phyloP scores from a whole-genome alignment of 2,329 filamentous ascomycete genomes.

The Fusarium mangiferae region DNA sequence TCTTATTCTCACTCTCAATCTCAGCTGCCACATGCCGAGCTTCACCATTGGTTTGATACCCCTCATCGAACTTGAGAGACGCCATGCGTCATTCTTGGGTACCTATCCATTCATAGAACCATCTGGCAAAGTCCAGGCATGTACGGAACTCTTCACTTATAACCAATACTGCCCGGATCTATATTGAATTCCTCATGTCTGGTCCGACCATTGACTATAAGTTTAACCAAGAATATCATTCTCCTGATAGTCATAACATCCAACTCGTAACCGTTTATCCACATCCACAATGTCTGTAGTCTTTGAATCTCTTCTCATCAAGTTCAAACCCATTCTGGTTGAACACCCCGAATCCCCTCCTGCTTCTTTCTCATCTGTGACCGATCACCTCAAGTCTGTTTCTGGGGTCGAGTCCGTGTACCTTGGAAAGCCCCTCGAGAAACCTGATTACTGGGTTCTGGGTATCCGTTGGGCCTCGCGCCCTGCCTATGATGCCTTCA shows the following conservation, averaged over 20 bases:
- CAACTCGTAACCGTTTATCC: not conserved
- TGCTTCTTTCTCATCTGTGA: slow-evolving; percentile 42
- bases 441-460: slow-evolving; percentile 47
- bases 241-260: not conserved
- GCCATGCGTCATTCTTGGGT: slow-evolving; percentile 16
- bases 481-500: slow-evolving; percentile 52
- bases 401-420: slow-evolving; percentile 49
- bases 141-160: not conserved
- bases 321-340: slow-evolving; percentile 46
- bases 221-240: not conserved
- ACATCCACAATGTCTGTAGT: slow-evolving; percentile 39
- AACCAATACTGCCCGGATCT: not conserved
- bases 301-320: slow-evolving; percentile 48
- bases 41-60: slow-evolving; percentile 26
- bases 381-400: slow-evolving; percentile 44
- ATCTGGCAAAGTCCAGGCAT: slow-evolving; percentile 10
- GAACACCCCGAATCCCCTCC: slow-evolving; percentile 41
- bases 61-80: slow-evolving; percentile 13
- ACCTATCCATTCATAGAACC: slow-evolving; percentile 17
- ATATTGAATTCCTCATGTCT: not conserved
- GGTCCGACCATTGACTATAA: not conserved
- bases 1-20: not conserved
- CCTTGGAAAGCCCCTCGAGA: slow-evolving; percentile 50
- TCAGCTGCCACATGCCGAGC: not conserved
- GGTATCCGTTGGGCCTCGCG: slow-evolving; percentile 50